A percentile compares a stretch with the other conserved stretches of the same genome.
phyloP scores from a whole-genome alignment of 441 rosid genomes.

The Cnidoscolus chayamansa region DNA sequence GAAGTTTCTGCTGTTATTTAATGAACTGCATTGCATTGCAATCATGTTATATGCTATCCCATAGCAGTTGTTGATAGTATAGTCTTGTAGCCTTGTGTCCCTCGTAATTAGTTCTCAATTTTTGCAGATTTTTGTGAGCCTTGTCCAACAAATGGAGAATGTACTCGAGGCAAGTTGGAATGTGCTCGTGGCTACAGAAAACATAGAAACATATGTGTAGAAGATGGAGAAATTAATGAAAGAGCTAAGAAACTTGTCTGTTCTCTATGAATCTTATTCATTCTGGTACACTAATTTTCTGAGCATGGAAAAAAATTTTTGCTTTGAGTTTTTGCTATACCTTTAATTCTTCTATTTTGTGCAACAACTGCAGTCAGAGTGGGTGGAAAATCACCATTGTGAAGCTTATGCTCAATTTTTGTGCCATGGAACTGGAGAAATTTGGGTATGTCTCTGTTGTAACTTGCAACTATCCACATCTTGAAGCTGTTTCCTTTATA shows the following conservation, averaged over 20 bases:
- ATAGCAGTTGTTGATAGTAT: neutral
- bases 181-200: conserved; percentile 60
- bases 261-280: conserved; percentile 34
- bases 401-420: conserved; percentile 53
- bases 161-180: conserved; percentile 55
- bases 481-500: conserved; percentile 6
- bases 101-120: conserved; percentile 1
- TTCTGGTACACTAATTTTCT: conserved; percentile 29
- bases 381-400: conserved; percentile 59
- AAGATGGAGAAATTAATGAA: conserved; percentile 73
- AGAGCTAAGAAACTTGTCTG: conserved; percentile 75
- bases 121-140: conserved; percentile 72
- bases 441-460: conserved; percentile 55
- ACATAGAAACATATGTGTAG: conserved; percentile 58
- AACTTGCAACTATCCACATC: conserved; percentile 8
- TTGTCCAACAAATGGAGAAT: conserved; percentile 60
- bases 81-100: conserved; percentile 2
- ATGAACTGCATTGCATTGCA: neutral
- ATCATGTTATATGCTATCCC: neutral
- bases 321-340: conserved; percentile 4
- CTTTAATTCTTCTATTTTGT: conserved; percentile 22
- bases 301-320: conserved; percentile 3
- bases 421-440: conserved; percentile 57
- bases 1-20: neutral
- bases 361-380: conserved; percentile 49